These are phyloP conservation scores for Xylaria telfairii DNA, from an alignment of 495 filamentous ascomycete genomes.

Conservation along the genomic window DNA sequence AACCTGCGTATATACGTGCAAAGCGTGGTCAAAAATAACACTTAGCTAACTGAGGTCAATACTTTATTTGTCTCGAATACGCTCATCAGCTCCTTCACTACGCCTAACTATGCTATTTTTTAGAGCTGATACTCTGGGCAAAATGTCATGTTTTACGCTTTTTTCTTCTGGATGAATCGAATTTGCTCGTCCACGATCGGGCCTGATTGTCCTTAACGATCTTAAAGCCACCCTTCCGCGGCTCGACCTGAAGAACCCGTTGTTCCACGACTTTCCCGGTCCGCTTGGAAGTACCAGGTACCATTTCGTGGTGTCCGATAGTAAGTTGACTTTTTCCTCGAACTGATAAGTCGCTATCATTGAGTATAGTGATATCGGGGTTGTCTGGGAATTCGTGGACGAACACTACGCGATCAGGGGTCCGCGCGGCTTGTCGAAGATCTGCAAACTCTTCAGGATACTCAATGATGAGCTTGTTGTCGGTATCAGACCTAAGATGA, in stretches of 20 bases:
- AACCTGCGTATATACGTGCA: not conserved
- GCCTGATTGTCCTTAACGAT: not conserved
- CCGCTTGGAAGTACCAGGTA: not conserved
- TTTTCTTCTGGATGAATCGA: too few species aligned
- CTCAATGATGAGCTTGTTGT: slow-evolving; percentile 9
- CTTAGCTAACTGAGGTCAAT: not conserved
- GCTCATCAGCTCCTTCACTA: not conserved
- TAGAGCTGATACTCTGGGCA: not conserved
- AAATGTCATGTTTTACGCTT: not conserved
- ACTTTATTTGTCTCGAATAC: not conserved
- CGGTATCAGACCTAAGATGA: slow-evolving; percentile 36
- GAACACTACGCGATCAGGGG: slow-evolving; percentile 39
- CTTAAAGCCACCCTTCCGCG: slow-evolving; percentile 26
- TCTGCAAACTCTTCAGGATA: slow-evolving; percentile 25
- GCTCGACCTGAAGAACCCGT: slow-evolving; percentile 27
- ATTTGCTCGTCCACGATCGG: slow-evolving; percentile 20
- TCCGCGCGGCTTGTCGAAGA: slow-evolving; percentile 26
- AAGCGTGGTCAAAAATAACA: not conserved
- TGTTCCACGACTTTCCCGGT: not conserved
- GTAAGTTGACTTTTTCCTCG: slow-evolving; percentile 34
- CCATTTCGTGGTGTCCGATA: slow-evolving; percentile 10
- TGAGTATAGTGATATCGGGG: slow-evolving; percentile 4
- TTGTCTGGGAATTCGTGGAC: slow-evolving; percentile 22
- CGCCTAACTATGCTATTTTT: not conserved
- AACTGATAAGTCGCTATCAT: slow-evolving; percentile 26